Evolutionary conservation across 192 early-diverging fungal genomes (phyloP), one percentile per base, ranked within the genome.

Genomic region (Paraglomus brasilianum): DNA sequence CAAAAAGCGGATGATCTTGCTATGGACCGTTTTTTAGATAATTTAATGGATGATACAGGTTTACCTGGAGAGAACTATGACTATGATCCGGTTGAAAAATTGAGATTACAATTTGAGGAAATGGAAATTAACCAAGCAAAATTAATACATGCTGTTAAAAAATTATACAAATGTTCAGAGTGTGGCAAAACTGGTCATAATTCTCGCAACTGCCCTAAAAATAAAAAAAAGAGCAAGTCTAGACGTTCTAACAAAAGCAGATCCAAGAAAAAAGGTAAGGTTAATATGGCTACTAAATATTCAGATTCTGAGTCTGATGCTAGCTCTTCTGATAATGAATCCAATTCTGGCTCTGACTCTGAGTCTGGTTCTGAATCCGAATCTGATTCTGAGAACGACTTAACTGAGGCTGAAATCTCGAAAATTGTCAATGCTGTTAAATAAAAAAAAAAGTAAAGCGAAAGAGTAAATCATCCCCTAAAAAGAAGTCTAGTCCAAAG

Each of bases 101-200:
- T 62, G 59, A 62, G 59, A 62, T 62, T 62, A 62, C 59, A 62
- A 62, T 62, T 62, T 21, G 43, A 62, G 59, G 21, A 62, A 44
- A 45, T 62, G 42, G 42, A 44, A 45, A 62, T 62, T 44, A 62
- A 42, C 9, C 59, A 62, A 10, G 59, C 59, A 62, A 62, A 62
- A 45, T 9, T 41, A 64, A 64, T 64, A 49, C 10, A 48, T 64
- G 21, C 47, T 38, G 62, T 64, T 49, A 15, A 15, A 64, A 64
- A 64, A 38, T 47, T 39, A 49, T 49, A 64, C n/a, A 64, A 49
- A 64, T 64, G 62, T 30, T 64, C 62, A 49, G 49, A 64, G 15
- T 64, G 62, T 64, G 46, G 30, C 38, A 64, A 49, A 49, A 48
- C 62, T 38, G 62, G 10, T 30, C 39, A 64, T 64, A 64, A 64